These are phyloP conservation scores for Annulohypoxylon maeteangense DNA, from an alignment of 495 filamentous ascomycete species.

Conservation along the genomic window DNA sequence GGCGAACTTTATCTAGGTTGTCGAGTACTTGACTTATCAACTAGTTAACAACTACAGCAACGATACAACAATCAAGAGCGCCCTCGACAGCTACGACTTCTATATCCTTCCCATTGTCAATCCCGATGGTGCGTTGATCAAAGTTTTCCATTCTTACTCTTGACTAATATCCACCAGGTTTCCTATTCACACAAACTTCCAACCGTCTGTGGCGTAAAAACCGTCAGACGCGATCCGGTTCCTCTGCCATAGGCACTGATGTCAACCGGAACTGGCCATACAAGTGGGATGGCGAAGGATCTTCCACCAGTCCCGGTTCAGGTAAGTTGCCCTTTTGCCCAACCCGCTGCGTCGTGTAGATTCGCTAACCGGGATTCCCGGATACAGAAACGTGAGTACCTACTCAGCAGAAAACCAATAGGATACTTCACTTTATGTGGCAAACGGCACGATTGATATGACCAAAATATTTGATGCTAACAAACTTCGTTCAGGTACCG, in stretches of 20 bases:
- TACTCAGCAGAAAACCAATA: background rate
- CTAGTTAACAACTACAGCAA: constrained; percentile 61
- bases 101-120: constrained; percentile 73
- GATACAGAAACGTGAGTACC: constrained; percentile 45
- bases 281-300: constrained; percentile 45
- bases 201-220: constrained; percentile 76
- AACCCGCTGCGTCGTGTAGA: background rate
- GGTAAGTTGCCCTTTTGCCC: constrained; percentile 25
- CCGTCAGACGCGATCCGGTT: constrained; percentile 59
- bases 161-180: constrained; percentile 50
- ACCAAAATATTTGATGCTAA: constrained; percentile 8
- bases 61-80: constrained; percentile 56
- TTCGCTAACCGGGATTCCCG: constrained; percentile 13
- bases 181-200: constrained; percentile 68
- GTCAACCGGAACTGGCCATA: constrained; percentile 73
- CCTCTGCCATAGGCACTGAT: constrained; percentile 65
- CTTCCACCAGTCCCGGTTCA: constrained; percentile 47
- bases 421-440: background rate
- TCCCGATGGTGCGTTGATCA: constrained; percentile 61
- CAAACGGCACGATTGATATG: background rate
- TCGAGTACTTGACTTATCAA: constrained; percentile 67
- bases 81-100: constrained; percentile 70
- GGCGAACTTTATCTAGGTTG: constrained; percentile 43
- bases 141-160: background rate
- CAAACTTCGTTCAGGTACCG: constrained; percentile 35